Percentiles rank a stretch among this genome's conserved stretches.
Evolutionary conservation across 2,329 filamentous ascomycete genomes (phyloP).

Genomic region (Fusarium proliferatum): DNA sequence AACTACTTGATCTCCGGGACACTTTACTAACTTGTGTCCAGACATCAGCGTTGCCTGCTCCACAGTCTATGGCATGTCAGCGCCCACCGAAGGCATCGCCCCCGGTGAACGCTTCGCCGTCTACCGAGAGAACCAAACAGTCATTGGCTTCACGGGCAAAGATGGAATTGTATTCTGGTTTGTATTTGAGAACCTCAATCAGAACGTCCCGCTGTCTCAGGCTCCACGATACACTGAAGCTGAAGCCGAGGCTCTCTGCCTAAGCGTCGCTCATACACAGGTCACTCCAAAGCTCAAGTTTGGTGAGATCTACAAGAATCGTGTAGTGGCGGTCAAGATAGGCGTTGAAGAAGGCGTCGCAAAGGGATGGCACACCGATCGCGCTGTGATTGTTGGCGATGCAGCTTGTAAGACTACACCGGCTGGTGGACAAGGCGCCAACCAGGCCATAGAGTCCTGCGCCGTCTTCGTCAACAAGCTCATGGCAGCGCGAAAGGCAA

Average conservation of each 20-base stretch:
- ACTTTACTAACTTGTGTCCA: neutral
- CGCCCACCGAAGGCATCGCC: neutral
- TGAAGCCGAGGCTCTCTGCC: neutral
- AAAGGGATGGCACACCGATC: neutral
- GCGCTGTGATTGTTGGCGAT: neutral
- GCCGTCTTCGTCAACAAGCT: neutral
- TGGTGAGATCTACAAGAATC: neutral
- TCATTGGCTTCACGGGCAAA: neutral
- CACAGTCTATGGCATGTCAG: neutral
- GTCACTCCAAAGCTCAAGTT: neutral
- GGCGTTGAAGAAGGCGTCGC: neutral
- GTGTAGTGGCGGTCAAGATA: neutral
- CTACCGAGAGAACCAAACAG: neutral
- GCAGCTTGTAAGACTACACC: conserved; percentile 3
- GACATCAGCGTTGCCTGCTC: neutral
- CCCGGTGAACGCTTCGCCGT: neutral
- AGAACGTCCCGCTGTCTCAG: neutral
- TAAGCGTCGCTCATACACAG: neutral
- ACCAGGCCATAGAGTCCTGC: neutral
- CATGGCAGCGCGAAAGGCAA: neutral
- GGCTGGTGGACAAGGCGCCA: neutral
- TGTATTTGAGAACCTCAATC: neutral
- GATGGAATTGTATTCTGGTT: neutral
- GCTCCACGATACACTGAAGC: neutral
- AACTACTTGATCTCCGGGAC: fast-evolving